Conservation (phyloP, 371 early-diverging fungal species). For the Syncephalastrum sp. region DNA sequence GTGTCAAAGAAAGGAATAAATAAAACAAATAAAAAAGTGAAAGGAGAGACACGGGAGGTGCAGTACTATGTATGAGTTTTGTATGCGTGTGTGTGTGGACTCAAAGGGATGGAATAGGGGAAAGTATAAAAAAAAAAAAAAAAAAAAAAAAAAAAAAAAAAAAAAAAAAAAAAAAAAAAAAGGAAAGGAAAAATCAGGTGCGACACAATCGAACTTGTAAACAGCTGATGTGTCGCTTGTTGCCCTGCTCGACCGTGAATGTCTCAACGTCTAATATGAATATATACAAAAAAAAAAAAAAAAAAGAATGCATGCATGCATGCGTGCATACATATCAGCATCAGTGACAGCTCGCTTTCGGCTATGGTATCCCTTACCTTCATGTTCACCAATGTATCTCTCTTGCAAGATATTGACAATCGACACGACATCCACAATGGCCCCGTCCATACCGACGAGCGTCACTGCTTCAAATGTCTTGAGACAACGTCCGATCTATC, state of each 20-base stretch:
- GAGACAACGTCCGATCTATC: conserved; percentile 33
- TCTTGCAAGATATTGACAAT: conserved; percentile 35
- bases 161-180: conserved; percentile 3
- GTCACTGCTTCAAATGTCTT: conserved; percentile 31
- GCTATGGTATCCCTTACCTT: conserved; percentile 23
- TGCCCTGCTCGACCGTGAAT: conserved; percentile 27
- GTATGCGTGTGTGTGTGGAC: too few species aligned
- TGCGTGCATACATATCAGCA: background rate
- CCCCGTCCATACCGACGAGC: conserved; percentile 42
- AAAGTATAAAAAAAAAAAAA: background rate
- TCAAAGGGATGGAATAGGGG: too few species aligned
- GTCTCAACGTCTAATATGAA: conserved; percentile 32
- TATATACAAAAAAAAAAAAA: background rate
- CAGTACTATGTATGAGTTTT: too few species aligned
- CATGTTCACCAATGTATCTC: conserved; percentile 36
- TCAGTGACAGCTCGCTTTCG: background rate
- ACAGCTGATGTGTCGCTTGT: conserved; percentile 26
- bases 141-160: conserved; percentile 3
- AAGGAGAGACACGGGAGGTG: too few species aligned
- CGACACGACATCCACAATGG: conserved; percentile 40
- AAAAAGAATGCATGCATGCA: background rate
- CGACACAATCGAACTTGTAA: conserved; percentile 38
- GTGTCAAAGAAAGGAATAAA: background rate
- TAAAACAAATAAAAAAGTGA: too few species aligned
- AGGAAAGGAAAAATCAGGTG: conserved; percentile 12